Conservation (phyloP, 176 grass and related monocot species). For the Bonia amplexicaulis region DNA sequence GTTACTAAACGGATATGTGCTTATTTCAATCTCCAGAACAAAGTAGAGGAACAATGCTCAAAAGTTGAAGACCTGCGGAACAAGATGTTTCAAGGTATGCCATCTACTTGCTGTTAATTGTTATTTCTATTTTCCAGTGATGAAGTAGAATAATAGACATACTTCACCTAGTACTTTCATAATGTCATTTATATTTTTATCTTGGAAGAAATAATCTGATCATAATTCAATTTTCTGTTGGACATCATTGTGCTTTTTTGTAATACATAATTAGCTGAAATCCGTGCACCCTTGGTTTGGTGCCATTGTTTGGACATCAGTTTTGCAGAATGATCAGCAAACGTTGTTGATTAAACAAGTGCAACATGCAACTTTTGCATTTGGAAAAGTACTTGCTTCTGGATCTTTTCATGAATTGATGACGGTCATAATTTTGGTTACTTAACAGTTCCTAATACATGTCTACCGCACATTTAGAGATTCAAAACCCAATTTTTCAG, state of each 20-base stretch:
- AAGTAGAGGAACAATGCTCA: slow-evolving; percentile 57
- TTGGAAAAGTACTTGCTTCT: neutral
- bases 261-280: neutral
- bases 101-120: neutral
- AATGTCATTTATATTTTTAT: neutral
- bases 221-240: neutral
- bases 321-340: neutral
- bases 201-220: neutral
- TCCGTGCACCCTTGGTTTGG: neutral
- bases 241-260: neutral
- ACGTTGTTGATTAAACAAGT: neutral
- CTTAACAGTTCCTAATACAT: neutral
- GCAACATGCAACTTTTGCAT: neutral
- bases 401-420: neutral
- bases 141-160: neutral
- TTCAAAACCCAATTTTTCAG: neutral
- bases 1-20: slow-evolving; percentile 12
- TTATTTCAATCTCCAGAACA: slow-evolving; percentile 58
- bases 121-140: neutral
- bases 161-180: neutral
- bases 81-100: slow-evolving; percentile 84
- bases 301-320: neutral
- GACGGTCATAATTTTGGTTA: neutral
- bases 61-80: slow-evolving; percentile 75
- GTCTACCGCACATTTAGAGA: neutral